A percentile compares a stretch with the other conserved stretches of the same genome.
phyloP scores from a whole-genome alignment of 306 rosid species.

The Rosa multiflora region DNA sequence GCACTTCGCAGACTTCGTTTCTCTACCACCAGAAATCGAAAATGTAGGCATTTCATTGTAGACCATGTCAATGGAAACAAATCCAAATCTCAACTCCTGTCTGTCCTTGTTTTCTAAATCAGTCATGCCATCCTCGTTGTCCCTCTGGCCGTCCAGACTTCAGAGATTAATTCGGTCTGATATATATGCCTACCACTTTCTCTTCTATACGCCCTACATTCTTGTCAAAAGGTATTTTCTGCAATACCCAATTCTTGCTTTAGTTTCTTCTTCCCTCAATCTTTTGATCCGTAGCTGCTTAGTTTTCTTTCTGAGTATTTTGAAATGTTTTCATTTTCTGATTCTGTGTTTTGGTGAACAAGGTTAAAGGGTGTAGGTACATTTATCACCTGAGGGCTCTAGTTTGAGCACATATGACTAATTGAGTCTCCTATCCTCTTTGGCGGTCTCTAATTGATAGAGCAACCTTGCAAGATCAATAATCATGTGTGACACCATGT shows the following conservation, averaged over 20 bases:
- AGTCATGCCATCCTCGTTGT: constrained; percentile 44
- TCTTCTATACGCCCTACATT: constrained; percentile 36
- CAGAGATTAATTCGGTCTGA: constrained; percentile 40
- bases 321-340: constrained; percentile 3
- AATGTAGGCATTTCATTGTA: constrained; percentile 7
- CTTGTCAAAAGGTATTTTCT: constrained; percentile 41
- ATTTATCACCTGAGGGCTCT: constrained; percentile 19
- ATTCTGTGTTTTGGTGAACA: neutral
- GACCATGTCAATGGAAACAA: constrained; percentile 35
- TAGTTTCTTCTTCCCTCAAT: neutral
- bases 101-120: constrained; percentile 38
- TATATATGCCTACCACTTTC: constrained; percentile 31
- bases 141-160: constrained; percentile 19
- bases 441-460: constrained; percentile 24
- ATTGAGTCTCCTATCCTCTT: constrained; percentile 45
- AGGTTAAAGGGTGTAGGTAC: constrained; percentile 19
- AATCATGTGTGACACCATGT: constrained; percentile 71
- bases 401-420: constrained; percentile 39
- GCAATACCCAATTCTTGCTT: constrained; percentile 9
- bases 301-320: neutral
- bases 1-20: constrained; percentile 38
- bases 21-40: constrained; percentile 19
- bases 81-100: constrained; percentile 23
- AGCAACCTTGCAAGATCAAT: constrained; percentile 38
- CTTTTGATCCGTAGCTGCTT: constrained; percentile 1